Percentiles rank a stretch among this genome's conserved stretches.
These are phyloP conservation scores for Escovopsis sp. DNA, from an alignment of 2,329 filamentous ascomycete species.

Conservation along the genomic window DNA sequence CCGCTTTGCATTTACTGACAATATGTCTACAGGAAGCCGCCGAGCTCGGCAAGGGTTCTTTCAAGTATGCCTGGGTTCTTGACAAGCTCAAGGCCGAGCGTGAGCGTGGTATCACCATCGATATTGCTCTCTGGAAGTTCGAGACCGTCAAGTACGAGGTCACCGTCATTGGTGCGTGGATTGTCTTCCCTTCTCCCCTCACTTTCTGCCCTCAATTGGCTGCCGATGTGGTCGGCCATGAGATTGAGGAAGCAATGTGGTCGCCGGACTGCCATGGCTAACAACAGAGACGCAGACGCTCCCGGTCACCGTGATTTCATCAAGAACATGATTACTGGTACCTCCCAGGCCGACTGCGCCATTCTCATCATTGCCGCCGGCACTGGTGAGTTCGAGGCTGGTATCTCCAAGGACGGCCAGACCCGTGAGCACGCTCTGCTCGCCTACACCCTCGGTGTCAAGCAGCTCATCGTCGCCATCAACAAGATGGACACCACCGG, in stretches of 20 bases:
- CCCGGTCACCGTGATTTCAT: conserved; percentile 99
- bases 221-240: no score
- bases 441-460: conserved; percentile 98
- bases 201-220: no score
- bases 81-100: conserved; percentile 99
- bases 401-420: conserved; percentile 99
- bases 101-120: conserved; percentile 99
- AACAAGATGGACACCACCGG: conserved; percentile 99
- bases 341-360: conserved; percentile 98
- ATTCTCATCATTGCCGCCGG: conserved; percentile 99
- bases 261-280: background rate
- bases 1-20: conserved; percentile 5
- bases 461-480: conserved; percentile 99
- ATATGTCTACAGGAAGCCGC: conserved; percentile 67
- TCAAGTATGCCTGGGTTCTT: conserved; percentile 99
- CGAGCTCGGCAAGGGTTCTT: conserved; percentile 98
- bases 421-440: conserved; percentile 99
- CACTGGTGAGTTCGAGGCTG: conserved; percentile 99
- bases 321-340: conserved; percentile 99
- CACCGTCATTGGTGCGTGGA: conserved; percentile 76
- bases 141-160: conserved; percentile 96
- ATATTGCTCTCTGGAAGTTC: conserved; percentile 99
- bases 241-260: no score
- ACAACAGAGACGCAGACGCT: conserved; percentile 48
- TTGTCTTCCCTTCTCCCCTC: background rate